These are phyloP conservation scores for Ophiostoma piceae DNA, from an alignment of 2,329 filamentous ascomycete species.

Conservation along the genomic window DNA sequence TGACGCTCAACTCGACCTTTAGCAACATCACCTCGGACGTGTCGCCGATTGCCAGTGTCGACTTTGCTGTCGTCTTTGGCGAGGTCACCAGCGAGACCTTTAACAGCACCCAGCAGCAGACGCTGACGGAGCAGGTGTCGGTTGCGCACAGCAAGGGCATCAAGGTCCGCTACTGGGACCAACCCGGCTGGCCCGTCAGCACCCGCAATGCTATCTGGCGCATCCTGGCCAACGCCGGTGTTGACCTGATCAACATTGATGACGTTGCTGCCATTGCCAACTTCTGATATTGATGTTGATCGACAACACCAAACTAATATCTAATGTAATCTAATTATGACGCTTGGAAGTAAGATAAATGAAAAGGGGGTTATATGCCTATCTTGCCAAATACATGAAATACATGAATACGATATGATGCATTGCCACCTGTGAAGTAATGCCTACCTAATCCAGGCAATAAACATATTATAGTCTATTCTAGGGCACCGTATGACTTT, in stretches of 20 bases:
- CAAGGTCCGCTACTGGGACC: slow-evolving; percentile 14
- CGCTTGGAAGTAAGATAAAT: neutral
- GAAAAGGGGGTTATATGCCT: too few species aligned
- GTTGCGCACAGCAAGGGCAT: slow-evolving; percentile 9
- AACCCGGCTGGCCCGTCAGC: slow-evolving; percentile 14
- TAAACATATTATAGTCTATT: too few species aligned
- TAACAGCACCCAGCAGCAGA: neutral
- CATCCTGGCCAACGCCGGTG: slow-evolving; percentile 7
- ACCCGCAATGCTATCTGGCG: slow-evolving; percentile 9
- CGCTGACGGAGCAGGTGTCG: slow-evolving; percentile 8
- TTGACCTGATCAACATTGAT: slow-evolving; percentile 9
- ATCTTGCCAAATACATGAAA: too few species aligned
- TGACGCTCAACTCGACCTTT: slow-evolving; percentile 8
- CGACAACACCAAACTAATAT: too few species aligned
- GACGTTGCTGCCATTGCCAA: slow-evolving; percentile 6
- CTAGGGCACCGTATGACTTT: too few species aligned
- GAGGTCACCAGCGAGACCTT: neutral
- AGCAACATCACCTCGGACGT: slow-evolving; percentile 11
- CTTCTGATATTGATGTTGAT: neutral
- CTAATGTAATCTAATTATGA: neutral
- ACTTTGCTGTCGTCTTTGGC: slow-evolving; percentile 9
- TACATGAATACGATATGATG: too few species aligned
- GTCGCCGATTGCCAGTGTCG: slow-evolving; percentile 13
- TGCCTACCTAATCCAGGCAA: too few species aligned
- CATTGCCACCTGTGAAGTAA: too few species aligned